Evolutionary conservation across 441 rosid species (phyloP).

Genomic region (Jatropha multifida): DNA sequence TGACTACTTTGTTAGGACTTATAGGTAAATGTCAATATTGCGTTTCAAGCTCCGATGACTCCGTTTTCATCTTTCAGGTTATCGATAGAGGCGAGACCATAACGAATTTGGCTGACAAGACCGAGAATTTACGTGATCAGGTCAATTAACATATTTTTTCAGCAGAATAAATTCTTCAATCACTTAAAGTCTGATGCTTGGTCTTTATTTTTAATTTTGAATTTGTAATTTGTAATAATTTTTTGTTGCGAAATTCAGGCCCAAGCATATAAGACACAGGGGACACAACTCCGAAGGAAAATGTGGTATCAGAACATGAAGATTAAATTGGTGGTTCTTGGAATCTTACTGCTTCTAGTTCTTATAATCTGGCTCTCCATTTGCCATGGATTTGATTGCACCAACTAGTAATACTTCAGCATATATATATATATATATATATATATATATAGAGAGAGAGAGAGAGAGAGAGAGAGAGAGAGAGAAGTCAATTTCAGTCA

Average conservation of each 20-base stretch:
- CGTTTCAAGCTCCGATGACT: conserved; percentile 9
- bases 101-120: conserved; percentile 57
- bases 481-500: not conserved
- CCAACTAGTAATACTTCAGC: conserved; percentile 39
- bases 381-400: conserved; percentile 79
- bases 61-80: conserved; percentile 44
- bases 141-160: conserved; percentile 25
- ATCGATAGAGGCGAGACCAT: conserved; percentile 73
- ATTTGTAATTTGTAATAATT: not conserved
- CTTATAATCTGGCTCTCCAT: conserved; percentile 81
- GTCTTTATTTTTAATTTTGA: not conserved
- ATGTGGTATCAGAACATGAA: conserved; percentile 98
- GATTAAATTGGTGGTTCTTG: conserved; percentile 79
- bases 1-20: not conserved
- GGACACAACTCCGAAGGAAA: conserved; percentile 64
- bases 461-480: too few relatives aligned
- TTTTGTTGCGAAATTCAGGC: conserved; percentile 45
- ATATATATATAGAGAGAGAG: too few relatives aligned
- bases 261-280: conserved; percentile 60
- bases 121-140: conserved; percentile 69
- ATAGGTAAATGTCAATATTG: not conserved
- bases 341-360: conserved; percentile 64
- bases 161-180: not conserved
- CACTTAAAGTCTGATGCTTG: not conserved
- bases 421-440: not conserved